phyloP scores from a whole-genome alignment of 2,329 filamentous ascomycete genomes.

The Coniochaeta sp. region DNA sequence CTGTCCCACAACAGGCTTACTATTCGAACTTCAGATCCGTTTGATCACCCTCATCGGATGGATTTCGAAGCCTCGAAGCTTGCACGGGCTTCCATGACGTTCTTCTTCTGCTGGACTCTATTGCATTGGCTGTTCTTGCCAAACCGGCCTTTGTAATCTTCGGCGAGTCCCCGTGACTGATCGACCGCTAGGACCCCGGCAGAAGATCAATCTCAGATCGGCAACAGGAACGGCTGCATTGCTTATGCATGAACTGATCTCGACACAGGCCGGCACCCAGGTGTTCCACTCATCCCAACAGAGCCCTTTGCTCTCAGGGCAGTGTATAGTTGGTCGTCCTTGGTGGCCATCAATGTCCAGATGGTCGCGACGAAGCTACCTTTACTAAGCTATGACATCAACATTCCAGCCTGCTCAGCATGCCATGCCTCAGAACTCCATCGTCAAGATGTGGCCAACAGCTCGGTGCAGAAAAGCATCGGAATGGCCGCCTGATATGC shows the following conservation, averaged over 20 bases:
- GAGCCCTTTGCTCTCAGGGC: too few species aligned
- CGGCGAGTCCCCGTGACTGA: neutral
- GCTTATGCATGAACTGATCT: slow-evolving; percentile 12
- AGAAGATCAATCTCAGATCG: slow-evolving; percentile 18
- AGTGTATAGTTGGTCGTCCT: too few species aligned
- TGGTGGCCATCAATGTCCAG: too few species aligned
- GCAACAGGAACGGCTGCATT: slow-evolving; percentile 7
- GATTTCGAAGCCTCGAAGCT: neutral
- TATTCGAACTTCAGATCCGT: neutral
- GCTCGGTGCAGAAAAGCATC: too few species aligned
- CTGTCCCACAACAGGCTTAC: neutral
- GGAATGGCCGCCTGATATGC: neutral
- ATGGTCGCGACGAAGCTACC: too few species aligned
- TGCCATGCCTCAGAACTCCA: too few species aligned
- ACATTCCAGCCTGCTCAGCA: too few species aligned
- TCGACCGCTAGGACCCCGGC: neutral
- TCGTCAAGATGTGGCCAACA: too few species aligned
- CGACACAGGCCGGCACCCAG: neutral
- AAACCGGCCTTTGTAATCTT: neutral
- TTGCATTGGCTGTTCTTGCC: neutral
- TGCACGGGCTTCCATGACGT: neutral
- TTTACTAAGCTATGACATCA: too few species aligned
- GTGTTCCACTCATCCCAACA: slow-evolving; percentile 18
- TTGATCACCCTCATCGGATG: neutral
- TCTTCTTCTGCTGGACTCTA: neutral